Evolutionary conservation across 305 asterid species (phyloP).

Genomic region (Striga hermonthica): DNA sequence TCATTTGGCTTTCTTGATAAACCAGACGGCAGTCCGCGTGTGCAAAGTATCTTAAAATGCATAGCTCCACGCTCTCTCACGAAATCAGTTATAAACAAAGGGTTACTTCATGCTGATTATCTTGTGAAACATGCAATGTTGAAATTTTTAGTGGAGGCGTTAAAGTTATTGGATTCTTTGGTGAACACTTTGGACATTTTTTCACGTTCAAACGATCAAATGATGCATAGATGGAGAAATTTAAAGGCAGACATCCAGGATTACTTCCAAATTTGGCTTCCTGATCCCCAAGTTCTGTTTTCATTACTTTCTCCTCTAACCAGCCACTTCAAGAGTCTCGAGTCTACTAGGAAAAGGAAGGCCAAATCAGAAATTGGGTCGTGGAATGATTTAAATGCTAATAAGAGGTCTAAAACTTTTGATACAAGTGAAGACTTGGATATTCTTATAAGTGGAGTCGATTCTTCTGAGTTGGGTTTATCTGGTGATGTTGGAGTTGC

Average conservation of each 20-base stretch:
- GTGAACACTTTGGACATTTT: conserved; percentile 44
- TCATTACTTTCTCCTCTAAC: conserved; percentile 69
- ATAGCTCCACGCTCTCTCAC: conserved; percentile 65
- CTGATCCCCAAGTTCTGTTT: conserved; percentile 78
- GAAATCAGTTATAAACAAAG: conserved; percentile 67
- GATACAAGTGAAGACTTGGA: conserved; percentile 53
- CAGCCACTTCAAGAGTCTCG: conserved; percentile 47
- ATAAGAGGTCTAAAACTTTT: conserved; percentile 64
- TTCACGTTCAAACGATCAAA: conserved; percentile 39
- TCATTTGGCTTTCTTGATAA: conserved; percentile 43
- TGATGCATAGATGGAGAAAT: conserved; percentile 44
- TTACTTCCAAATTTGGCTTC: conserved; percentile 59
- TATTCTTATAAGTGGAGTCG: conserved; percentile 66
- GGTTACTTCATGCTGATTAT: conserved; percentile 71
- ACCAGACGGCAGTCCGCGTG: conserved; percentile 41
- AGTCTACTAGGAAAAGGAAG: conserved; percentile 53
- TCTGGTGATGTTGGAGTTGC: conserved; percentile 39
- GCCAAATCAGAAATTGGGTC: conserved; percentile 46
- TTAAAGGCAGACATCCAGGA: conserved; percentile 62
- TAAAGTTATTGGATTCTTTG: conserved; percentile 69
- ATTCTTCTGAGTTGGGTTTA: conserved; percentile 46
- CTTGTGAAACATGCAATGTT: conserved; percentile 76
- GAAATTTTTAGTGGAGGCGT: conserved; percentile 71
- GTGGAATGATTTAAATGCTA: conserved; percentile 34
- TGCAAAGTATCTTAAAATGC: conserved; percentile 71